phyloP scores from a whole-genome alignment of 208 protist species.

The Trichomonas tenax region DNA sequence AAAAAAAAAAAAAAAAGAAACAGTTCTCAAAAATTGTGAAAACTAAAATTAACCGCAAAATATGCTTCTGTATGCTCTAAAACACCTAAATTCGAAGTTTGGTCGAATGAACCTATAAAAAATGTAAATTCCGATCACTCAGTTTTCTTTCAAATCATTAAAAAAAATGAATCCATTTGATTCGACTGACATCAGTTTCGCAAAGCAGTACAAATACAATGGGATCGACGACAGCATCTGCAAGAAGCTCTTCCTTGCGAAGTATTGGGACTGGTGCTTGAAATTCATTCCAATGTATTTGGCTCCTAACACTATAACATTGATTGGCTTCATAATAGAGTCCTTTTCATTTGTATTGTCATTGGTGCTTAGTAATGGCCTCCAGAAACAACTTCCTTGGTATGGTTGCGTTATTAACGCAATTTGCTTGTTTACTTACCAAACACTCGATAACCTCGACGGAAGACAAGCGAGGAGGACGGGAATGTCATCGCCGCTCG shows the following conservation, averaged over 20 bases:
- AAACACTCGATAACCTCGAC: conserved; percentile 32
- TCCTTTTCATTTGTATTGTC: not conserved
- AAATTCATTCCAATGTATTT: not conserved
- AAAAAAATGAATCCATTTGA: too few relatives aligned
- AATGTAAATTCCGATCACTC: too few relatives aligned
- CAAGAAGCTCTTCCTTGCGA: not conserved
- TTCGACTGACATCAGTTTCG: not conserved
- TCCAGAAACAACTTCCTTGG: not conserved
- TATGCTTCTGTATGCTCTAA: too few relatives aligned
- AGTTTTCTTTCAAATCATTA: too few relatives aligned
- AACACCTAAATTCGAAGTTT: too few relatives aligned
- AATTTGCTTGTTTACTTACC: conserved; percentile 23
- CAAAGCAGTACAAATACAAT: not conserved
- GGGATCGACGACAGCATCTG: not conserved
- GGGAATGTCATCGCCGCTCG: conserved; percentile 23
- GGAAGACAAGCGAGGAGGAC: conserved; percentile 35
- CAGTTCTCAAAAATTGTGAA: too few relatives aligned
- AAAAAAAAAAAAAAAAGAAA: too few relatives aligned
- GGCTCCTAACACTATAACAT: not conserved
- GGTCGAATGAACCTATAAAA: too few relatives aligned
- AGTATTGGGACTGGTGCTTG: not conserved
- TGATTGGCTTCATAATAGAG: not conserved
- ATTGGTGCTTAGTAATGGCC: not conserved
- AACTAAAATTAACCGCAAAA: too few relatives aligned
- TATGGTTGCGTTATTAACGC: conserved; percentile 14